These are phyloP conservation scores for Ascomycota sp. DNA, from an alignment of 2,329 filamentous ascomycete genomes.

Conservation along the genomic window DNA sequence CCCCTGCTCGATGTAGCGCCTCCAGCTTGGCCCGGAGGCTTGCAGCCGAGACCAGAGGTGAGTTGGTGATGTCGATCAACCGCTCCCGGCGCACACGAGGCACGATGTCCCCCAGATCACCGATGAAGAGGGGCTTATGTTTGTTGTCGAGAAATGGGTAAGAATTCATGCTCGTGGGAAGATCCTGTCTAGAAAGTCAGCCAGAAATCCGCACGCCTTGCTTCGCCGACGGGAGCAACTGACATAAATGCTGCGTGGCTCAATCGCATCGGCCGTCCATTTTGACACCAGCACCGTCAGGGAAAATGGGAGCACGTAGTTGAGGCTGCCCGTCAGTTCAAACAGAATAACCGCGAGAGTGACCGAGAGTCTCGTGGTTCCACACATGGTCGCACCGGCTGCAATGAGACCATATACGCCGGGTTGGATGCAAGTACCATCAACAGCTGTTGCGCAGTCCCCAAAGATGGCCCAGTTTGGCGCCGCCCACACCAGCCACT, in stretches of 20 bases:
- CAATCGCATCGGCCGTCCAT: slow-evolving; percentile 89
- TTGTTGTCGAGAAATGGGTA: slow-evolving; percentile 98
- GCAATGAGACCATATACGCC: slow-evolving; percentile 93
- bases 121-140: slow-evolving; percentile 72
- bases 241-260: slow-evolving; percentile 81
- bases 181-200: slow-evolving; percentile 31
- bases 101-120: slow-evolving; percentile 69
- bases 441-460: slow-evolving; percentile 44
- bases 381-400: slow-evolving; percentile 92
- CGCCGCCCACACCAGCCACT: slow-evolving; percentile 55
- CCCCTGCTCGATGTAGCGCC: slow-evolving; percentile 59
- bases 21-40: slow-evolving; percentile 64
- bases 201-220: neutral
- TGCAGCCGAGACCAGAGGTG: slow-evolving; percentile 54
- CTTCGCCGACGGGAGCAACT: slow-evolving; percentile 9
- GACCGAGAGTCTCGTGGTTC: slow-evolving; percentile 78
- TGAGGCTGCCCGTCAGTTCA: slow-evolving; percentile 79
- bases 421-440: slow-evolving; percentile 73
- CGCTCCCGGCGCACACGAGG: slow-evolving; percentile 51
- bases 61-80: slow-evolving; percentile 70
- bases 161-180: slow-evolving; percentile 88
- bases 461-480: slow-evolving; percentile 53
- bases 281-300: slow-evolving; percentile 84
- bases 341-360: slow-evolving; percentile 90
- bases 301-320: slow-evolving; percentile 89